Base-by-base conservation (phyloP, 768 basidiomycete species). In the Auriculariales sp. region DNA sequence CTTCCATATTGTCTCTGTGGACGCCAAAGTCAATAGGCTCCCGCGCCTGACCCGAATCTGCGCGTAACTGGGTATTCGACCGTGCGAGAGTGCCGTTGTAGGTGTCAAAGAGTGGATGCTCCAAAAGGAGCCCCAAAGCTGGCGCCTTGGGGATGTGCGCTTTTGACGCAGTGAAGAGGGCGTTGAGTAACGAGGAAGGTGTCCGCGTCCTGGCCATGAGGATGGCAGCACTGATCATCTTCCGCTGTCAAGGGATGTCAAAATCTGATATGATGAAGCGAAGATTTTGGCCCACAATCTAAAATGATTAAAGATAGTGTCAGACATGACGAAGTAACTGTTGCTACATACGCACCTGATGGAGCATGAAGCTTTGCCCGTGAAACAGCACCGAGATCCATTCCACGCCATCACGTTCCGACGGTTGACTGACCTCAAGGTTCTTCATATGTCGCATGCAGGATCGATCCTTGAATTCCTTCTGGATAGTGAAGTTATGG, bases 331-430 rank as follows among this genome's bases (percentile, higher is more conserved):
- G n/a, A n/a, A n/a, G n/a, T n/a, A n/a, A n/a, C n/a, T n/a, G n/a
- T n/a, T n/a, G n/a, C n/a, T n/a, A n/a, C n/a, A n/a, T n/a, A 66
- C 72, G 48, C 58, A 92, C 92, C 72, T 99, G 95, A 64, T 99
- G 94, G 49, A 99, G 67, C 95, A 99, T 98, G 64, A 99, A 99
- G 57, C 89, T 92, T 64, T 99, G 95, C 0, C 94, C 95, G 61
- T 98, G 91, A 62, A 95, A 84, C 52, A 85, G 70, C 17, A 98
- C 81, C 39, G 84, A 85, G 36, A 98, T 78, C 93, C 94, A 98
- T 60, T 99, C 94, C 2, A 86, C 93, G 32, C 81, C 81, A 19
- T 87, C 90, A 53, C 90, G 83, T 2, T 94, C 84, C 3, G 74
- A 78, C n/a, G 94, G 93, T 46, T 94, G 87, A 24, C 15, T 24